Conservation (phyloP, 2,329 filamentous ascomycete genomes). For the Penicillium sp. region DNA sequence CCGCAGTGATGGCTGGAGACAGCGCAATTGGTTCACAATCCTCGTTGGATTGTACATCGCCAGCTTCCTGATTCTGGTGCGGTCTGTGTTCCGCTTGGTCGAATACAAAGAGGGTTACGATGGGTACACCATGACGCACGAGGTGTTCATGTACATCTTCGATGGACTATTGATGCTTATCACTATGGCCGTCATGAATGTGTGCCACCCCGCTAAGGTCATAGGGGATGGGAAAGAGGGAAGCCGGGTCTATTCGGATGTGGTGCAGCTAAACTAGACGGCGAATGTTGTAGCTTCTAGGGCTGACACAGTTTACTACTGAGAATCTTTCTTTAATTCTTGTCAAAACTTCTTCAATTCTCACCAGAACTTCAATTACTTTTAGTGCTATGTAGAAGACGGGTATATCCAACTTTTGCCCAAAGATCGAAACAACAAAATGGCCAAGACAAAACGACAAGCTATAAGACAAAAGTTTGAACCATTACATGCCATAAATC, state of each 20-base stretch:
- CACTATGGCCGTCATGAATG: slow-evolving; percentile 25
- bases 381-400: slow-evolving; percentile 1
- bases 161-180: slow-evolving; percentile 29
- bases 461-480: background rate
- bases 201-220: slow-evolving; percentile 22
- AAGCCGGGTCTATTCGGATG: slow-evolving; percentile 2
- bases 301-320: background rate
- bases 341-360: background rate
- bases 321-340: background rate
- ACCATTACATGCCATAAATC: slow-evolving; percentile 2
- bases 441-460: background rate
- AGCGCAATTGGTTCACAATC: slow-evolving; percentile 21
- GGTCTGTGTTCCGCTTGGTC: slow-evolving; percentile 30
- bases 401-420: slow-evolving; percentile 11
- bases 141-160: slow-evolving; percentile 30
- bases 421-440: background rate
- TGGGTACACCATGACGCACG: slow-evolving; percentile 30
- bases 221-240: slow-evolving; percentile 18
- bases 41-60: slow-evolving; percentile 19
- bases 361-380: background rate
- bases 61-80: slow-evolving; percentile 26
- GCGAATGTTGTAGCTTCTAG: too few species aligned
- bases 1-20: slow-evolving; percentile 12
- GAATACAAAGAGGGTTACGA: slow-evolving; percentile 28
- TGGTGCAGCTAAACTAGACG: slow-evolving; percentile 5